phyloP scores from a whole-genome alignment of 768 basidiomycete species.

The Termitomyces sp. region DNA sequence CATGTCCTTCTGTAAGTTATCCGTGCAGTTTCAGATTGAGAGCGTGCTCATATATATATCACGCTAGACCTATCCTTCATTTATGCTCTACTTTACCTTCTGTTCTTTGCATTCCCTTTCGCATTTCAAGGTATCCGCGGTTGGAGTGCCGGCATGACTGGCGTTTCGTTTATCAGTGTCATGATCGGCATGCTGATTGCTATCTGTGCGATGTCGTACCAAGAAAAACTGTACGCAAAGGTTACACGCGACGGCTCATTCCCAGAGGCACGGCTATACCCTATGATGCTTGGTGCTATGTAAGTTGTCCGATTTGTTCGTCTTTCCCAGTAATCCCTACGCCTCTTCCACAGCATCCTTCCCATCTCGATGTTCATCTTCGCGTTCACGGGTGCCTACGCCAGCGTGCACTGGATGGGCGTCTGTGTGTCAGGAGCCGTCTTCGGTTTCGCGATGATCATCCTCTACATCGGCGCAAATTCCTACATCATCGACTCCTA shows the following conservation, averaged over 20 bases:
- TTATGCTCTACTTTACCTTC: conserved; percentile 16
- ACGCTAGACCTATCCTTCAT: conserved; percentile 1
- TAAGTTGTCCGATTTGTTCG: conserved; percentile 17
- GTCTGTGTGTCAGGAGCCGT: conserved; percentile 32
- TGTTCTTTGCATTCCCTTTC: conserved; percentile 45
- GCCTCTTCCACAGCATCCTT: conserved; percentile 24
- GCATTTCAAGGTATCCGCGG: conserved; percentile 37
- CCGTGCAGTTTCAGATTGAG: not conserved
- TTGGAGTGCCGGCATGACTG: conserved; percentile 36
- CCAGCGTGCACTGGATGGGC: conserved; percentile 35
- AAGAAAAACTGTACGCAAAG: conserved; percentile 31
- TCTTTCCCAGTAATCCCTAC: not conserved
- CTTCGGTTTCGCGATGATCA: conserved; percentile 40
- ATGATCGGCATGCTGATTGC: conserved; percentile 36
- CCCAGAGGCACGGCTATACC: conserved; percentile 41
- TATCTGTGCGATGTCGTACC: conserved; percentile 26
- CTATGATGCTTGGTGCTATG: conserved; percentile 39
- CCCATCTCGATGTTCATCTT: conserved; percentile 41
- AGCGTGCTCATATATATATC: not conserved
- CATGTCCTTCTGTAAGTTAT: conserved; percentile 11
- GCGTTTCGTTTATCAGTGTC: conserved; percentile 42
- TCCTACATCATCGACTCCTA: conserved; percentile 45
- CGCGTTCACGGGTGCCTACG: conserved; percentile 41
- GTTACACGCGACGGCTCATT: conserved; percentile 32
- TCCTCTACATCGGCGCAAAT: conserved; percentile 41